Evolutionary conservation across 257 asterid species (phyloP).

Genomic region (Capsicum rhomboideum): DNA sequence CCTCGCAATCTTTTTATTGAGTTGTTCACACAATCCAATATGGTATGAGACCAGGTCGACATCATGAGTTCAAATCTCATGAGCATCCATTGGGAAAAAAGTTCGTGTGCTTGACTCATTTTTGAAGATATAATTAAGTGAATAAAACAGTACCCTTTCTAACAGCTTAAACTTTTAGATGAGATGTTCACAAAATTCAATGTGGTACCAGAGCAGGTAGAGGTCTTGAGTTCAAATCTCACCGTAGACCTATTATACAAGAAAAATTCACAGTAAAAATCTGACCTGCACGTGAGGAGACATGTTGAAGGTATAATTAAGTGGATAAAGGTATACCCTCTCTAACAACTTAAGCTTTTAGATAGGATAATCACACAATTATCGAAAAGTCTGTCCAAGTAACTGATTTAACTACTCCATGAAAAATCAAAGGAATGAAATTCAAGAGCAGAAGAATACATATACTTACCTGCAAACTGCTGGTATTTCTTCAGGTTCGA

Average conservation of each 20-base stretch:
- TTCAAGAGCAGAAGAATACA: not conserved
- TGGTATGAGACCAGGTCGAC: not conserved
- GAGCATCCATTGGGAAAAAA: not conserved
- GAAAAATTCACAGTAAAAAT: too few species aligned
- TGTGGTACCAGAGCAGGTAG: not conserved
- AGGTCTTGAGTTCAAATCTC: not conserved
- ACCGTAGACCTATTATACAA: not conserved
- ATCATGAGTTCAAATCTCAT: not conserved
- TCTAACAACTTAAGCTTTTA: not conserved
- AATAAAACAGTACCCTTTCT: too few species aligned
- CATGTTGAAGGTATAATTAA: not conserved
- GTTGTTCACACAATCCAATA: not conserved
- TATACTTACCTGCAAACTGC: conserved; percentile 41
- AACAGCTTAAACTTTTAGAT: too few species aligned
- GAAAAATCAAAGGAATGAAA: not conserved
- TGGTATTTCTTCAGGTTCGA: conserved; percentile 52
- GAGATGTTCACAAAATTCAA: too few species aligned
- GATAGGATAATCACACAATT: not conserved
- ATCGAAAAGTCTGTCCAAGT: not conserved
- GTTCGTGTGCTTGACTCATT: too few species aligned
- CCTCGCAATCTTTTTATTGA: too few species aligned
- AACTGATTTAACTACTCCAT: not conserved
- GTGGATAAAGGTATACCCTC: not conserved
- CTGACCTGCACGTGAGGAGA: not conserved
- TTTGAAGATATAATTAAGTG: too few species aligned